Evolutionary conservation across 2,329 filamentous ascomycete species (phyloP), one percentile per base, ranked within the genome.

Genomic region (Trichocomaceae sp.): DNA sequence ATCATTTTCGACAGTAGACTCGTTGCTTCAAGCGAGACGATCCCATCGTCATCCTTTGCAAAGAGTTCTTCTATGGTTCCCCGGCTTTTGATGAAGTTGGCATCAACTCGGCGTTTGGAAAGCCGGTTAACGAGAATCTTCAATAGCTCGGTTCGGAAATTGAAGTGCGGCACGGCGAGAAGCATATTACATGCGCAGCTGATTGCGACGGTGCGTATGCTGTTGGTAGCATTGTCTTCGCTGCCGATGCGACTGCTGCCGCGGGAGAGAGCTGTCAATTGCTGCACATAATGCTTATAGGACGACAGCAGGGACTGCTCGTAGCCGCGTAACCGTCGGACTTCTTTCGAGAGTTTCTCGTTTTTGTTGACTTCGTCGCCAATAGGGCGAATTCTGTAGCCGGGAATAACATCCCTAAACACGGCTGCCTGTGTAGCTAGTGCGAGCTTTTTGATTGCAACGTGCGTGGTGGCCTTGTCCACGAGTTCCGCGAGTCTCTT

Each of bases 391-490:
- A 99, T 97, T 58, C 93, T 82, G 70, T 99, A 99, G 20, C 93
- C 93, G 0, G 93, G 93, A 57, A 99, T 97, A 47, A 96, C 82
- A 71, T 97, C 93, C 70, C 92, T 96, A 78, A 92, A 99, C 12
- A 97, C 84, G 0, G 91, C 83, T 68, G 93, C 80, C 72, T 96
- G 91, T 20, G 93, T 90, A 47, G 86, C 88, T 60, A 99, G 76
- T 6, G 88, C 85, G 58, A 99, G 79, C 72, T 95, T 96, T 74
- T 88, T 86, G 51, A 99, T 85, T 1, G 86, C 84, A 13, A 81
- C 71, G 59, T 91, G 70, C 5, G 69, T 62, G n/a, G 63, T 84
- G 13, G 78, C 77, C 53, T 84, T 78, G 29, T 56, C 54, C 19
- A 86, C 85, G 61, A 95, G 82, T 63, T 87, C 82, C 31, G 85